These are phyloP conservation scores for Exophiala calicioides DNA, from an alignment of 2,329 filamentous ascomycete genomes.

Conservation along the genomic window DNA sequence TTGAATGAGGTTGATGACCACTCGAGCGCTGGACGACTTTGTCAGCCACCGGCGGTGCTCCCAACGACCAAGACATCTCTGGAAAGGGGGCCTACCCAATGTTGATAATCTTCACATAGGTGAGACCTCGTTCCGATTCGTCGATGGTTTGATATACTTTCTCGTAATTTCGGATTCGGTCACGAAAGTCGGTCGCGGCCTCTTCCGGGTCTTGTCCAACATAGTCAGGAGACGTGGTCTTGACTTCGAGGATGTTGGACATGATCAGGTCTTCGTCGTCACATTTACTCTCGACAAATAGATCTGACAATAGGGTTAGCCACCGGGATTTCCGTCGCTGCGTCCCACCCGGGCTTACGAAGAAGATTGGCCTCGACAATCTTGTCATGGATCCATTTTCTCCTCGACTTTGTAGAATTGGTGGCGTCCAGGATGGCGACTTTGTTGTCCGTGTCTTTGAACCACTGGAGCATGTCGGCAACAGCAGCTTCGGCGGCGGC, in stretches of 20 bases:
- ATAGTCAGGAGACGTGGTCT: slow-evolving; percentile 95
- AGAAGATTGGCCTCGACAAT: slow-evolving; percentile 77
- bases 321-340: neutral
- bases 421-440: slow-evolving; percentile 96
- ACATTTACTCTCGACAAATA: slow-evolving; percentile 97
- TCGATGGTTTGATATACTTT: slow-evolving; percentile 94
- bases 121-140: slow-evolving; percentile 81
- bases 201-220: slow-evolving; percentile 80
- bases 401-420: slow-evolving; percentile 87
- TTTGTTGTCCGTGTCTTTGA: slow-evolving; percentile 71
- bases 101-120: slow-evolving; percentile 96
- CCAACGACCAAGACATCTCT: neutral
- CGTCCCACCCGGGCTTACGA: too few species aligned
- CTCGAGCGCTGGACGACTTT: slow-evolving; percentile 53
- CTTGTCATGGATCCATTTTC: slow-evolving; percentile 85
- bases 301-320: slow-evolving; percentile 50
- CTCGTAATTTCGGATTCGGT: slow-evolving; percentile 95
- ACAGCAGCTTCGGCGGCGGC: slow-evolving; percentile 91
- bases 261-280: slow-evolving; percentile 96
- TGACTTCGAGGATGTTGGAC: slow-evolving; percentile 97
- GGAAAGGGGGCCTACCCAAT: slow-evolving; percentile 63
- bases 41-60: neutral
- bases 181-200: slow-evolving; percentile 87
- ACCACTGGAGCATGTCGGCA: slow-evolving; percentile 92
- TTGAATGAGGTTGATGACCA: slow-evolving; percentile 96